A percentile compares a stretch with the other conserved stretches of the same genome.
These are phyloP conservation scores for Cymbopogon citratus DNA, from an alignment of 176 grass and related monocot species.

Conservation along the genomic window DNA sequence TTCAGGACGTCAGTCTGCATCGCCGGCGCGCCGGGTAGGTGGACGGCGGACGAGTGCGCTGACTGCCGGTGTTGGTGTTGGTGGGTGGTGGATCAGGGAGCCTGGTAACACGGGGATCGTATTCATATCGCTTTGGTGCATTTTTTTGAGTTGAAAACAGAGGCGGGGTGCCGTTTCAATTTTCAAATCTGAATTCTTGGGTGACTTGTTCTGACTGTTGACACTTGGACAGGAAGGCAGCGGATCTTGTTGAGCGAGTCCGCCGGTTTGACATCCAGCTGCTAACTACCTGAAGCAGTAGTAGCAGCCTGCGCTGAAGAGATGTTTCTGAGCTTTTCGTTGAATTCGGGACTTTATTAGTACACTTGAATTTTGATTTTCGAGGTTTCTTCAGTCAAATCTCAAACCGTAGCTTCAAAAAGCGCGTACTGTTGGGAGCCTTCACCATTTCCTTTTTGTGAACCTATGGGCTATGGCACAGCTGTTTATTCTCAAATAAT, in stretches of 20 bases:
- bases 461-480: no score
- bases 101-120: slow-evolving; percentile 17
- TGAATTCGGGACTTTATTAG: background rate
- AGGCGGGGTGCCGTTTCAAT: background rate
- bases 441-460: background rate
- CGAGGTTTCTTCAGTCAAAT: background rate
- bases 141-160: background rate
- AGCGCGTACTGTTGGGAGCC: background rate
- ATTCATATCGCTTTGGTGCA: background rate
- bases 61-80: background rate
- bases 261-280: background rate
- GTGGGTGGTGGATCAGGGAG: slow-evolving; percentile 43
- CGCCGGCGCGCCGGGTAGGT: background rate
- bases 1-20: background rate
- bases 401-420: background rate
- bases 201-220: slow-evolving; percentile 29
- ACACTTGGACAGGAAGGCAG: background rate
- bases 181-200: slow-evolving; percentile 7
- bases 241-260: slow-evolving; percentile 9
- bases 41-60: background rate
- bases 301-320: background rate
- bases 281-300: no score
- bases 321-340: background rate
- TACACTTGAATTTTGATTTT: background rate
- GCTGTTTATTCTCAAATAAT: no score